Conservation (phyloP, 1,284 basidiomycete species). For the Cutaneotrichosporon sp. region DNA sequence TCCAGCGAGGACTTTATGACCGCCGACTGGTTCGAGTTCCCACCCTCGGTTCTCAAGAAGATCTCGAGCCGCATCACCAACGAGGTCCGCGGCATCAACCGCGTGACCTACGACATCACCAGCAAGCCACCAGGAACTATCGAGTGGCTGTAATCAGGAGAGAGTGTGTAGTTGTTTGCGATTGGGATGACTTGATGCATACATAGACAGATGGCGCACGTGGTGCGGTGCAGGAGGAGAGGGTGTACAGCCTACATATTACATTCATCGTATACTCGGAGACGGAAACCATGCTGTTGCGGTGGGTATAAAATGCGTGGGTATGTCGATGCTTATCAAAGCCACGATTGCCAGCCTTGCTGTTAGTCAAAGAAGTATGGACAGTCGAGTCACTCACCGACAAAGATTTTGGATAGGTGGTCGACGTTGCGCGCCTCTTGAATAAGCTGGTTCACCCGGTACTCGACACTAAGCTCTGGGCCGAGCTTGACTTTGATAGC, state of each 20-base stretch:
- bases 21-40: conserved; percentile 95
- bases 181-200: conserved; percentile 3
- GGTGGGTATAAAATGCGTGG: background rate
- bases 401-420: conserved; percentile 73
- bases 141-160: conserved; percentile 39
- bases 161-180: background rate
- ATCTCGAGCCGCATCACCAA: conserved; percentile 98
- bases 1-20: conserved; percentile 97
- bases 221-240: no score
- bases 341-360: conserved; percentile 26
- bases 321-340: conserved; percentile 1
- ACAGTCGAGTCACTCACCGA: conserved; percentile 48
- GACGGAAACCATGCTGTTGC: background rate
- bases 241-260: background rate
- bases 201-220: background rate
- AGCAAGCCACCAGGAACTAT: conserved; percentile 85
- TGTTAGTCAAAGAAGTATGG: background rate
- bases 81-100: conserved; percentile 80
- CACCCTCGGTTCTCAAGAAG: conserved; percentile 79
- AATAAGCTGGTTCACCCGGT: conserved; percentile 88
- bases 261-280: background rate
- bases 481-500: conserved; percentile 76
- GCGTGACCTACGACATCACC: conserved; percentile 93
- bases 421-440: conserved; percentile 74
- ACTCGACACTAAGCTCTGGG: conserved; percentile 79